Conservation (phyloP, 2,329 filamentous ascomycete genomes). For the Cercospora sp. region DNA sequence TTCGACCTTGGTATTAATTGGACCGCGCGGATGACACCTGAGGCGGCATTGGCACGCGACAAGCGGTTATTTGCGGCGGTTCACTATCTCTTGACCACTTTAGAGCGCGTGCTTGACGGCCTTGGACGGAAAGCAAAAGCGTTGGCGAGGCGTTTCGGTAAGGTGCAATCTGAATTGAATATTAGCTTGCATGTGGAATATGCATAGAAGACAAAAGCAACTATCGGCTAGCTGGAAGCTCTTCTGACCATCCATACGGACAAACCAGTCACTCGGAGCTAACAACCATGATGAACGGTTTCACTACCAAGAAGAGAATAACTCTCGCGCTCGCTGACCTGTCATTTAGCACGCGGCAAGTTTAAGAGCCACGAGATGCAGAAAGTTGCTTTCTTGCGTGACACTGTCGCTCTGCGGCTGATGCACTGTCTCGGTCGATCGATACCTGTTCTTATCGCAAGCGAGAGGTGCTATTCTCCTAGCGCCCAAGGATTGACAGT, state of each 20-base stretch:
- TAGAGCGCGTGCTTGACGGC: conserved; percentile 4
- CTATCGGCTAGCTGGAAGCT: background rate
- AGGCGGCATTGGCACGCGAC: conserved; percentile 1
- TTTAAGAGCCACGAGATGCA: background rate
- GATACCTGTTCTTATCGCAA: conserved; percentile 3
- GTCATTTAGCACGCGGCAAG: background rate
- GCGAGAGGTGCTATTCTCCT: background rate
- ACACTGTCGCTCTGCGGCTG: background rate
- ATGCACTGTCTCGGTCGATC: background rate
- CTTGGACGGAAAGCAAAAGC: conserved; percentile 1
- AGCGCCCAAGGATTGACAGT: background rate
- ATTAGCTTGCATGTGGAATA: conserved; percentile 1
- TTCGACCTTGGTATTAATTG: background rate
- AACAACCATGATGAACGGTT: background rate
- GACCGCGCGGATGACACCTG: background rate
- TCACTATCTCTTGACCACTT: background rate
- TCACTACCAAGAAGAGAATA: background rate
- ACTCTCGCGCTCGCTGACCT: background rate
- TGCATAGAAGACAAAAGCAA: conserved; percentile 2
- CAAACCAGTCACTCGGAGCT: background rate
- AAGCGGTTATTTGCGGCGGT: background rate
- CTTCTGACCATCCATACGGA: background rate
- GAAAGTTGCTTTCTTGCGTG: background rate
- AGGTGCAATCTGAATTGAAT: background rate
- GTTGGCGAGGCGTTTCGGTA: background rate